Evolutionary conservation across 2,329 filamentous ascomycete genomes (phyloP), one percentile per base, ranked within the genome.

Genomic region (Phyllosticta paracitricarpa): DNA sequence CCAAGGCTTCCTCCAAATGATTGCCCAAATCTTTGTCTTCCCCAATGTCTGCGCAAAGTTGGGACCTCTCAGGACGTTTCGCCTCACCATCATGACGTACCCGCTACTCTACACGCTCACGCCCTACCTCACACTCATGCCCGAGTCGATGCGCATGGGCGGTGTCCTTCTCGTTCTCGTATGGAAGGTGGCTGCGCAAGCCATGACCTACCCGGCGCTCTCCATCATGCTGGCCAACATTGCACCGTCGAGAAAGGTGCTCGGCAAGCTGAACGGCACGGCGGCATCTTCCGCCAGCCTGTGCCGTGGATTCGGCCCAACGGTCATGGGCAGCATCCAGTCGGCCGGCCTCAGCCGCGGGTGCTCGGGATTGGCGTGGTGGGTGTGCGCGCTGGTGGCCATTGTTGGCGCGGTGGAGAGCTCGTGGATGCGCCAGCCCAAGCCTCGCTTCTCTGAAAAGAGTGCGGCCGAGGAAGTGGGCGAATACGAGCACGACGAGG

Each of bases 161-260:
- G 89, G 88, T 25, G 85, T 96, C 57, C 93, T 91, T 70, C 68
- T 85, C 7, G 80, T 93, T 25, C 82, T 97, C 10, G 82, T 96
- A 66, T 91, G 89, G 86, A 97, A 97, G 75, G 96, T 95, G 71
- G 95, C 91, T 0, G 91, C 94, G 68, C 86, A 93, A 67, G 92
- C 91, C 54, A 86, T 97, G 75, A 88, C 92, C 0, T 97, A 96
- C 74, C 94, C 94, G 10, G 89, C 89, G 68, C 91, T 92, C 66
- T 88, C 88, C 10, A 95, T 97, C 62, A 84, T 99, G 62, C 82
- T 96, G 30, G 89, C 91, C 63, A 96, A 97, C 73, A 88, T 91
- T 17, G 89, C 92, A 0, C 90, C 91, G 0, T 92, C 88, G 7
- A 88, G 88, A 61, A 83, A 89, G 57, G 89, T 95, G 1, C 84